Evolutionary conservation across 108 stramenopile genomes (phyloP), one percentile per base, ranked within the genome.

Genomic region (Parietichytrium sp.): DNA sequence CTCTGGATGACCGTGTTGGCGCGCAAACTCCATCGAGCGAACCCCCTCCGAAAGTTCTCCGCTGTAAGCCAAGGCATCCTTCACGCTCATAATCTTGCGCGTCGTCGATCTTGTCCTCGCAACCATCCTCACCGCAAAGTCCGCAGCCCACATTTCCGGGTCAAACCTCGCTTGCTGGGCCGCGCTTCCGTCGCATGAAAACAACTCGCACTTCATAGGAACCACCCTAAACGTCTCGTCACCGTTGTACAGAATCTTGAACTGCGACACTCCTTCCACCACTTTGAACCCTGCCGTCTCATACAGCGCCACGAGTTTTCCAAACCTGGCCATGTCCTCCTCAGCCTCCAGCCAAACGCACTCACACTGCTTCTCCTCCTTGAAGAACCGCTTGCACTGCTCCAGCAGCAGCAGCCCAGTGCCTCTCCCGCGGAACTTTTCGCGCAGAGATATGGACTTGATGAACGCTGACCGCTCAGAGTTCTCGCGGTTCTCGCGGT

Each of bases 241-340:
- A 23, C 61, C 61, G 45, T 72, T 72, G 61, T 72, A 72, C 16
- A 72, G 61, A 33, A 72, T 72, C 33, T 72, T 72, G 42, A 72
- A 72, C 38, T 33, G 6, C n/a, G 16, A 13, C 6, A 33, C 61
- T 6, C 10, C 45, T 25, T 72, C 61, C 10, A 72, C 42, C 15
- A 72, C 61, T 1, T 45, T 23, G 42, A 72, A 72, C 25, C 61
- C 61, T 23, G 61, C 61, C 23, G 38, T 16, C 20, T 72, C 61
- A 25, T 72, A 72, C 38, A 72, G 61, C 6, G 20, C 61, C 1
- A 72, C 61, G 15, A 72, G 61, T 20, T 72, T 72, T 33, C 61
- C 61, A 27, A 72, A 72, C 38, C 61, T 33, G 6, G 38, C 42
- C 61, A 72, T 72, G 42, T 72, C 61, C 20, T 72, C 61, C 33